These are phyloP conservation scores for Amanita rimosa DNA, from an alignment of 768 basidiomycete genomes.

Conservation along the genomic window DNA sequence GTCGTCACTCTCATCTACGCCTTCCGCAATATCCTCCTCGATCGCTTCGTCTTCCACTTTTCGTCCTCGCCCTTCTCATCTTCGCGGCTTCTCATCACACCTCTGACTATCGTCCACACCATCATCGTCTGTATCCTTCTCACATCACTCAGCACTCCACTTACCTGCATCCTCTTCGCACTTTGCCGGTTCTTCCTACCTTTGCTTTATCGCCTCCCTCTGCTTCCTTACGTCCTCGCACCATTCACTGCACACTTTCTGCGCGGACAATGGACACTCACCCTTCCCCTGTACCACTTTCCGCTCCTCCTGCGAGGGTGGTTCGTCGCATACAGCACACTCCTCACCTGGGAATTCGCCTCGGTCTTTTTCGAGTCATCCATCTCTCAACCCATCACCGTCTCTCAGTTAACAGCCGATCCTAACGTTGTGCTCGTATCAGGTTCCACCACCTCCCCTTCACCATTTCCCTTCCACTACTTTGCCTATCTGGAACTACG, in stretches of 20 bases:
- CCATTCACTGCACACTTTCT: slow-evolving; percentile 60
- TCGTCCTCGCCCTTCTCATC: background rate
- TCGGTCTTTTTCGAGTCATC: slow-evolving; percentile 49
- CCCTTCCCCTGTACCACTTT: slow-evolving; percentile 35
- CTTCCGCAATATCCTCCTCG: slow-evolving; percentile 49
- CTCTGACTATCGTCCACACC: slow-evolving; percentile 14
- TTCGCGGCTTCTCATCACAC: slow-evolving; percentile 8
- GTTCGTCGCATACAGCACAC: slow-evolving; percentile 38
- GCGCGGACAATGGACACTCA: slow-evolving; percentile 40
- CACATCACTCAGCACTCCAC: slow-evolving; percentile 22
- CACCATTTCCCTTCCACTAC: too few relatives aligned
- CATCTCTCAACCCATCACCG: slow-evolving; percentile 42
- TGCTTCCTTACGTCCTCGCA: slow-evolving; percentile 36
- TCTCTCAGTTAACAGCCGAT: slow-evolving; percentile 35
- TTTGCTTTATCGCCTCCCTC: slow-evolving; percentile 40
- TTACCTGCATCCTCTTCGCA: slow-evolving; percentile 35
- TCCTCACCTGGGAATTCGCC: slow-evolving; percentile 52
- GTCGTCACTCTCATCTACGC: slow-evolving; percentile 34
- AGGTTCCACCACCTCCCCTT: slow-evolving; percentile 24
- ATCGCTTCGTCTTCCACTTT: slow-evolving; percentile 38
- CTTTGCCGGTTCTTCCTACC: slow-evolving; percentile 38
- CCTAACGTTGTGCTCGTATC: slow-evolving; percentile 48
- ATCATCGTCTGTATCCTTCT: slow-evolving; percentile 30
- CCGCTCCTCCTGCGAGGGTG: slow-evolving; percentile 36
- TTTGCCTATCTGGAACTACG: too few relatives aligned